phyloP scores from a whole-genome alignment of 257 asterid species.

The Solanum virginianum region DNA sequence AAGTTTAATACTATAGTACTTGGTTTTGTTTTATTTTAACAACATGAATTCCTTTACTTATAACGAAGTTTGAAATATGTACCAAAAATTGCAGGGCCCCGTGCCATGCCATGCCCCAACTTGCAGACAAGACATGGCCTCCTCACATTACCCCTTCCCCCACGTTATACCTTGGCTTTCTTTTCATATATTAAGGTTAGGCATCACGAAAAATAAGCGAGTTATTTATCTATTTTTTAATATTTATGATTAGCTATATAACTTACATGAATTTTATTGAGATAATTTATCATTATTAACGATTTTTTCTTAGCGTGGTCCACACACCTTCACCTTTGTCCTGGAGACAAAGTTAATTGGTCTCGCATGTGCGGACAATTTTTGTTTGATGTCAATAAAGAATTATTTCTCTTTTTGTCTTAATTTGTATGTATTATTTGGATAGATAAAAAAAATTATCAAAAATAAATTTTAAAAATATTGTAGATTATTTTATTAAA shows the following conservation, averaged over 20 bases:
- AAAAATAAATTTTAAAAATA: no score
- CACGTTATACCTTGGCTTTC: not conserved
- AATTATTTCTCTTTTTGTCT: not conserved
- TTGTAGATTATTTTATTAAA: not conserved
- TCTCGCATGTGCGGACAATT: not conserved
- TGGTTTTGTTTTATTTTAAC: not conserved
- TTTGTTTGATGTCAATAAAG: not conserved
- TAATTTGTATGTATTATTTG: no score
- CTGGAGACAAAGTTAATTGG: not conserved
- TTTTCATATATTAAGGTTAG: not conserved
- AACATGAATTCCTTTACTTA: not conserved
- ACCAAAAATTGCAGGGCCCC: not conserved
- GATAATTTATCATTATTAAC: not conserved
- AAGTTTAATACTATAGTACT: not conserved
- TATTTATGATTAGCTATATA: no score
- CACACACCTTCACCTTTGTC: not conserved
- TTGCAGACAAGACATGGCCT: not conserved
- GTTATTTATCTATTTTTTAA: no score
- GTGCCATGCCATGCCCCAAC: not conserved
- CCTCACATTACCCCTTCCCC: not conserved
- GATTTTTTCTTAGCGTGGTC: not conserved
- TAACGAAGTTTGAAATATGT: not conserved
- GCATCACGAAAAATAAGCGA: no score
- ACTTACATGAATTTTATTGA: no score
- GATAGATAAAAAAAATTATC: no score